Evolutionary conservation across 495 filamentous ascomycete genomes (phyloP).

Genomic region (Neurospora sp.): DNA sequence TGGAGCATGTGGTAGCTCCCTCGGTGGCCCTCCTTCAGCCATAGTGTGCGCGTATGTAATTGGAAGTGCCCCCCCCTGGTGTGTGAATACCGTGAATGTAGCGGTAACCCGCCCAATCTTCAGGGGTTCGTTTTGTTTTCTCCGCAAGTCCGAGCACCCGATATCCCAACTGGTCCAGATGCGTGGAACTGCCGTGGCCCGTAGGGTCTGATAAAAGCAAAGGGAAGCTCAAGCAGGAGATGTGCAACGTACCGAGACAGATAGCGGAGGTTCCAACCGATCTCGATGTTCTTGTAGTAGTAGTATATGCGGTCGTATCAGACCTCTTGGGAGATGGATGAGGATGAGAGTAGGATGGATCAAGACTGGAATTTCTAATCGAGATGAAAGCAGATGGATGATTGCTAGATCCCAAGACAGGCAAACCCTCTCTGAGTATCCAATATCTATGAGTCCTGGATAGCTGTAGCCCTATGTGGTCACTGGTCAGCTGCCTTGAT

Average conservation of each 20-base stretch:
- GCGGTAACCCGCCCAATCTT: background rate
- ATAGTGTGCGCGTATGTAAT: background rate
- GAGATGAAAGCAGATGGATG: background rate
- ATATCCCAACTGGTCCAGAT: background rate
- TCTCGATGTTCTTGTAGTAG: background rate
- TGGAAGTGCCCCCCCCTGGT: background rate
- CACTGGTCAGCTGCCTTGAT: background rate
- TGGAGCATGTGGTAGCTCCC: background rate
- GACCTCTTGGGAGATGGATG: background rate
- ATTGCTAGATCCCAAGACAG: background rate
- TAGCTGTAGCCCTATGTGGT: background rate
- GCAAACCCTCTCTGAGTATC: background rate
- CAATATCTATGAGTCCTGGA: background rate
- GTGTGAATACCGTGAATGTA: background rate
- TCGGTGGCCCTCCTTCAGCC: background rate
- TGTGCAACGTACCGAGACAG: background rate
- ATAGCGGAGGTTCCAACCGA: background rate
- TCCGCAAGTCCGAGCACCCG: background rate
- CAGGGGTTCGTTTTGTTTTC: background rate
- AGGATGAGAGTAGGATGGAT: background rate
- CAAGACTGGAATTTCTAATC: background rate
- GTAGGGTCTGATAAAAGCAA: background rate
- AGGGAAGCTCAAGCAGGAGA: background rate
- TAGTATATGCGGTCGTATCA: background rate
- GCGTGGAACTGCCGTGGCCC: background rate